Conservation (phyloP, 225 moss, liverwort and hornwort genomes). For the Asterella californica region DNA sequence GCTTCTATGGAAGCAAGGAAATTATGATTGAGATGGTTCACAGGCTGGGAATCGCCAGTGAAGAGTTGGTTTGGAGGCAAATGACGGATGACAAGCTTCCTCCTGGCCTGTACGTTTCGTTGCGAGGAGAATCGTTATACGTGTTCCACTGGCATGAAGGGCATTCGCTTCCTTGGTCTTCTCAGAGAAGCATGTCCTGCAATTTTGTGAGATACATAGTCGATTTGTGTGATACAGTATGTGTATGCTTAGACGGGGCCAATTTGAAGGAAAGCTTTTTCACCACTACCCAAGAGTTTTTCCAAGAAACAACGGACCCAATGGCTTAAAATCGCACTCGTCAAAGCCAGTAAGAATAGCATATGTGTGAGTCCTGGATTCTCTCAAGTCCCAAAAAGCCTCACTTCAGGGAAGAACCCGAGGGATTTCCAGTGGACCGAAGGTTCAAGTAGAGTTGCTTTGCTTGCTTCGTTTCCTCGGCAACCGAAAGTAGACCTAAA, state of each 20-base stretch:
- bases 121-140: too few species aligned
- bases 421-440: not conserved
- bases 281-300: slow-evolving; percentile 12
- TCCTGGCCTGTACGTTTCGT: too few species aligned
- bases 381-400: slow-evolving; percentile 4
- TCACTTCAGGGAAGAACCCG: slow-evolving; percentile 30
- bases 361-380: slow-evolving; percentile 22
- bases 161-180: slow-evolving; percentile 45
- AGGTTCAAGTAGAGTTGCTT: too few species aligned
- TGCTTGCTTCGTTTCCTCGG: too few species aligned
- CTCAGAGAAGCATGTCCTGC: slow-evolving; percentile 10
- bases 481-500: too few species aligned
- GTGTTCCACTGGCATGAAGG: slow-evolving; percentile 34
- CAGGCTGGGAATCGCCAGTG: too few species aligned
- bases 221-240: slow-evolving; percentile 47
- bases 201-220: slow-evolving; percentile 57
- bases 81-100: slow-evolving; percentile 22
- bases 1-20: too few species aligned
- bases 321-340: slow-evolving; percentile 40
- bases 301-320: slow-evolving; percentile 34
- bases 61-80: too few species aligned
- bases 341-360: slow-evolving; percentile 44
- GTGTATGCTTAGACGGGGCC: slow-evolving; percentile 40
- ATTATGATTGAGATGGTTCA: too few species aligned
- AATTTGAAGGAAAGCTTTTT: slow-evolving; percentile 24